Conservation (phyloP, 768 basidiomycete genomes). For the Trametes punicea region DNA sequence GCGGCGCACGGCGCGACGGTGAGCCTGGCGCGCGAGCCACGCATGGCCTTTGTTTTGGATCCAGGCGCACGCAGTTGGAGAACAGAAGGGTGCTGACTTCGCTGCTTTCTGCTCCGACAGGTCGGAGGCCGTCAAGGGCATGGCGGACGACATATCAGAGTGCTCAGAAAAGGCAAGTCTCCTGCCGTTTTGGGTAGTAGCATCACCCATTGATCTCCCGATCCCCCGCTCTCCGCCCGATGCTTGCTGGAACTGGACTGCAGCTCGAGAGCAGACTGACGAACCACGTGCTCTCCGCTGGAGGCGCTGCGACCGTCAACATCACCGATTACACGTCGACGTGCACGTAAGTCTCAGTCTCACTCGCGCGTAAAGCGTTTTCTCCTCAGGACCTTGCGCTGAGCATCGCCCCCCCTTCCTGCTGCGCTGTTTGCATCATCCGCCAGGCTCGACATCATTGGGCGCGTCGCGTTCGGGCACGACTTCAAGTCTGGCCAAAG, state of each 20-base stretch:
- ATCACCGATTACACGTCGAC: constrained; percentile 23
- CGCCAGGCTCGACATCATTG: constrained; percentile 28
- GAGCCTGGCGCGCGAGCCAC: background rate
- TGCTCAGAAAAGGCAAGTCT: constrained; percentile 31
- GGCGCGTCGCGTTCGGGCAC: constrained; percentile 40
- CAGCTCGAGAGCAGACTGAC: constrained; percentile 24
- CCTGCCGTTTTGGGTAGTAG: background rate
- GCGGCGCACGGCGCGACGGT: background rate
- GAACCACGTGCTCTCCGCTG: constrained; percentile 23
- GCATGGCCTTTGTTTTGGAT: background rate
- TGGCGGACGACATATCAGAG: constrained; percentile 34
- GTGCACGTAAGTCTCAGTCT: constrained; percentile 19
- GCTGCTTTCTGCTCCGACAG: constrained; percentile 19
- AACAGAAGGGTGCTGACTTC: constrained; percentile 5
- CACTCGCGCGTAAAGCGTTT: background rate
- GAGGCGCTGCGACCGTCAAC: constrained; percentile 22
- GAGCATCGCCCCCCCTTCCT: background rate
- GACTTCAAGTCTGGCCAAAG: constrained; percentile 35
- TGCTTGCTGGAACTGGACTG: background rate
- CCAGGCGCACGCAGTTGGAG: background rate
- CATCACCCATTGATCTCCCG: background rate
- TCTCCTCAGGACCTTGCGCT: background rate
- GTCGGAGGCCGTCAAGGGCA: constrained; percentile 33
- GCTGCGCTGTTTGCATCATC: background rate
- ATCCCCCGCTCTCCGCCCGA: background rate